phyloP scores from a whole-genome alignment of 2,329 filamentous ascomycete species.

The Venturiaceae sp. region DNA sequence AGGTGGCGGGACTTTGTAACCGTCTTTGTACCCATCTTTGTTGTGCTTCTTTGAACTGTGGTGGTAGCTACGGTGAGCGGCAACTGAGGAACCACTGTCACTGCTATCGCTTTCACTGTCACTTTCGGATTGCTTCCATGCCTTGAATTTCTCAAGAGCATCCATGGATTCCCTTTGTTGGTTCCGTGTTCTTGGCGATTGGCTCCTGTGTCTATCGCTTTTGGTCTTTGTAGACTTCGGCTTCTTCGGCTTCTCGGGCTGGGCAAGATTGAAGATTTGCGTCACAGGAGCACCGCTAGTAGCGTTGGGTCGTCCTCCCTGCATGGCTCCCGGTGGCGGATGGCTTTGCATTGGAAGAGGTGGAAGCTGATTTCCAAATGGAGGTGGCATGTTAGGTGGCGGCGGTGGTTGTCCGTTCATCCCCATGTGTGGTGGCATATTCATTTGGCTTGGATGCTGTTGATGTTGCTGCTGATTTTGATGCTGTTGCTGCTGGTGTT shows the following conservation, averaged over 20 bases:
- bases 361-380: neutral
- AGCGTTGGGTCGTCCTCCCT: neutral
- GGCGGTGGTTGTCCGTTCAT: neutral
- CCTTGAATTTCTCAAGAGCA: neutral
- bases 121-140: neutral
- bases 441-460: neutral
- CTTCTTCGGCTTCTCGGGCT: neutral
- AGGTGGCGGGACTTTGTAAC: neutral
- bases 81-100: neutral
- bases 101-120: neutral
- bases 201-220: neutral
- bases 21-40: neutral
- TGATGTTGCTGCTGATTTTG: neutral
- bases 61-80: neutral
- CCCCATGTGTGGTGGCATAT: neutral
- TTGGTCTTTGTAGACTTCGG: neutral
- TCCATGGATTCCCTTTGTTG: neutral
- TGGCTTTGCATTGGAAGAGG: neutral
- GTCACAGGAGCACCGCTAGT: neutral
- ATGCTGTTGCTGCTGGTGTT: neutral
- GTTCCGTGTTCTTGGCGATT: neutral
- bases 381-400: neutral
- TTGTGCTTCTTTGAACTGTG: neutral
- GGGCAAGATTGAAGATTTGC: neutral
- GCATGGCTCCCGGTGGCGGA: neutral